phyloP scores from a whole-genome alignment of 441 rosid genomes.

The Capsella rubella region DNA sequence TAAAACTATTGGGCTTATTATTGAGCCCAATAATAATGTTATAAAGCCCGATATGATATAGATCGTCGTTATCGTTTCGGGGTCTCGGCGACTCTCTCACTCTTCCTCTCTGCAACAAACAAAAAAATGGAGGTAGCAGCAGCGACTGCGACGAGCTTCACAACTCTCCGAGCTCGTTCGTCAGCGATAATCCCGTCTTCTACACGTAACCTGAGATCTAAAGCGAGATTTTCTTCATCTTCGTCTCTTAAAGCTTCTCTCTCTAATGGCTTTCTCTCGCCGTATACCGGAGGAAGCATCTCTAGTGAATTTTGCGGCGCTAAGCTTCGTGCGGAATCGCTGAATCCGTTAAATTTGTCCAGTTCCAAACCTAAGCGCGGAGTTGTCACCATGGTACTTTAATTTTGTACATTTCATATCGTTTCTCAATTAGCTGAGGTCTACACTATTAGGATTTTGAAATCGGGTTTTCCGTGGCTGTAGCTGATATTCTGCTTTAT shows the following conservation, averaged over 20 bases:
- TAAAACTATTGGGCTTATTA: constrained; percentile 18
- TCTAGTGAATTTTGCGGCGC: constrained; percentile 60
- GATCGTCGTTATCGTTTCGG: constrained; percentile 45
- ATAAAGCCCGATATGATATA: constrained; percentile 1
- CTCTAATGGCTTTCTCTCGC: constrained; percentile 54
- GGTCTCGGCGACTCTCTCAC: constrained; percentile 10
- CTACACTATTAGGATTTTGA: not conserved
- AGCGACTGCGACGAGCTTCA: constrained; percentile 61
- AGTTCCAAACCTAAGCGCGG: constrained; percentile 69
- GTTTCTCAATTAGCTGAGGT: constrained; percentile 3
- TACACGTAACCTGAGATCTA: constrained; percentile 39
- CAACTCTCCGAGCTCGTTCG: constrained; percentile 51
- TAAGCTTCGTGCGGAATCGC: constrained; percentile 56
- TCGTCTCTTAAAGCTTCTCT: constrained; percentile 53
- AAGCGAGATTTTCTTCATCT: constrained; percentile 37
- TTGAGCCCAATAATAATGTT: not conserved
- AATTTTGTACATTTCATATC: constrained; percentile 13
- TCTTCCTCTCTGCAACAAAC: constrained; percentile 32
- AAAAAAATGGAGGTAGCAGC: constrained; percentile 63
- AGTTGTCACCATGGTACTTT: constrained; percentile 71
- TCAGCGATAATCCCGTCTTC: constrained; percentile 48
- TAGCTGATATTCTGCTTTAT: not conserved
- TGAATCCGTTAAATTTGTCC: constrained; percentile 56
- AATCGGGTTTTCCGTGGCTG: constrained; percentile 11
- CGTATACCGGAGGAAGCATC: constrained; percentile 54